Conservation (phyloP, 306 rosid genomes). For the Vicia villosa region DNA sequence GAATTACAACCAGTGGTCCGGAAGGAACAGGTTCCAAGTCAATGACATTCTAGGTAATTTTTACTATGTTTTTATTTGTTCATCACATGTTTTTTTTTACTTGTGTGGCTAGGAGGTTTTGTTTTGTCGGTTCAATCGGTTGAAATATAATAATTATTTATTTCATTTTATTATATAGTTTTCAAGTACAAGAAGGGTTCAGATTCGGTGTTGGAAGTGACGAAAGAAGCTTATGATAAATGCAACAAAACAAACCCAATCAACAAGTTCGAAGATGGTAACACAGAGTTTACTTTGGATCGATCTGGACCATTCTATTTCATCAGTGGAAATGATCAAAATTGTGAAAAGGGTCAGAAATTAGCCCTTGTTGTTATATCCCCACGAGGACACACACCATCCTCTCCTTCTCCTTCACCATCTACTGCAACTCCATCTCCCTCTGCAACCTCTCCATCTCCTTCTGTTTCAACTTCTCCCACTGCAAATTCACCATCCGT, state of each 20-base stretch:
- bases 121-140: background rate
- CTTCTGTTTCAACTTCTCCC: conserved; percentile 11
- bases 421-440: conserved; percentile 15
- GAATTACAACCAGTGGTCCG: conserved; percentile 64
- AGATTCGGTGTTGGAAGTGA: conserved; percentile 78
- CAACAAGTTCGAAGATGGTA: conserved; percentile 63
- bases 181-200: conserved; percentile 74
- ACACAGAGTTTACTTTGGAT: conserved; percentile 57
- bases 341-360: conserved; percentile 74
- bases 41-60: conserved; percentile 62
- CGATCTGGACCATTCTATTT: conserved; percentile 71
- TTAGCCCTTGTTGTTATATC: conserved; percentile 58
- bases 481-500: background rate
- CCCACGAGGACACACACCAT: background rate
- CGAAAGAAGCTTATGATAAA: conserved; percentile 53
- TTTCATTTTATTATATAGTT: conserved; percentile 38
- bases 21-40: conserved; percentile 61
- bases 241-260: conserved; percentile 66
- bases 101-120: background rate
- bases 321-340: conserved; percentile 56
- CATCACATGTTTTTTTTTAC: background rate
- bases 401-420: background rate
- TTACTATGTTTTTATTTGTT: too few species aligned
- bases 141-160: background rate
- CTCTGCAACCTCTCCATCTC: background rate